Evolutionary conservation across 139 green algal genomes (phyloP), one percentile per base, ranked within the genome.

Genomic region (Tetratostichococcus sp.): DNA sequence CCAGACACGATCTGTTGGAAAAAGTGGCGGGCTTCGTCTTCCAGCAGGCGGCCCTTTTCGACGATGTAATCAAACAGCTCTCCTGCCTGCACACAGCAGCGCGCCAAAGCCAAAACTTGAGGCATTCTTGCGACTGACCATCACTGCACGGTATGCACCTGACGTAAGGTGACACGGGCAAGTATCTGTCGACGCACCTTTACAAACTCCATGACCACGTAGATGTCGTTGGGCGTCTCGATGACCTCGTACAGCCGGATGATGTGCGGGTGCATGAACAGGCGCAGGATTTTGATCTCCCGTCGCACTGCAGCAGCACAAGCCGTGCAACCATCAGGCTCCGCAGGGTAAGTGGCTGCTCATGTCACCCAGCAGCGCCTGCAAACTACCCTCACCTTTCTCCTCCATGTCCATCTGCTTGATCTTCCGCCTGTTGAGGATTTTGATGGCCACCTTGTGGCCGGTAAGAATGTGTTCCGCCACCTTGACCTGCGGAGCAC

Each of bases 51-150:
- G 19, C 96, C 96, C 85, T 99, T 99, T 83, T 99, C 96, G 6
- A 99, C 96, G 67, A 99, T 99, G 88, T 99, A 98, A 81, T 99
- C 96, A 87, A 99, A 99, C 77, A 99, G 89, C 87, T 99, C 96
- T 30, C 96, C 96, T 23, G 82, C 87, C 87, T 97, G 80, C 23
- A 71, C 19, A 59, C n/a, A n/a, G n/a, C n/a, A n/a, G n/a, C n/a
- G n/a, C n/a, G n/a, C n/a, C n/a, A n/a, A n/a, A n/a, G n/a, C n/a
- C n/a, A n/a, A n/a, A n/a, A n/a, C n/a, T n/a, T n/a, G n/a, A n/a
- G n/a, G n/a, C n/a, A n/a, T n/a, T n/a, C n/a, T n/a, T n/a, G n/a
- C n/a, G n/a, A n/a, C 39, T 50, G 39, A 8, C 8, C 39, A 22
- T 8, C 39, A 50, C 39, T 50, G 39, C 39, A 50, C 39, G 14